phyloP scores from a whole-genome alignment of 1,284 basidiomycete genomes.

The Malassezia japonica region DNA sequence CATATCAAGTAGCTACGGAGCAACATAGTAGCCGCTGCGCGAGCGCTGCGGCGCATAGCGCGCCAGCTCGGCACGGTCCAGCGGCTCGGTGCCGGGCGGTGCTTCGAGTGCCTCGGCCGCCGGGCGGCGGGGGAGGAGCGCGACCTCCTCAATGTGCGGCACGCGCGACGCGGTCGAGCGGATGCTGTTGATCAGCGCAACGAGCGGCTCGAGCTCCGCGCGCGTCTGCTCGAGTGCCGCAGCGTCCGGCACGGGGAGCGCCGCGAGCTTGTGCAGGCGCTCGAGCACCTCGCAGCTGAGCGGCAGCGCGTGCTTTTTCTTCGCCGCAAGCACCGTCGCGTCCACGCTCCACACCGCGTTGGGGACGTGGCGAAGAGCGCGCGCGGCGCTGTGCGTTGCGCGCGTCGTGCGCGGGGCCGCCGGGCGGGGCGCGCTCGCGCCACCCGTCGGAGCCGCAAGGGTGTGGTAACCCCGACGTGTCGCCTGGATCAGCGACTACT shows the following conservation, averaged over 20 bases:
- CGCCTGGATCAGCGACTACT: conserved; percentile 3
- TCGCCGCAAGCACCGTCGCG: conserved; percentile 3
- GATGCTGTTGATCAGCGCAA: conserved; percentile 17
- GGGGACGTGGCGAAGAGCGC: conserved; percentile 5
- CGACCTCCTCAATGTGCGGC: not conserved
- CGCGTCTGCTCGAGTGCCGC: conserved; percentile 4
- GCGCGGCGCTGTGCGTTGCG: not conserved
- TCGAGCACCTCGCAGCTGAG: conserved; percentile 15
- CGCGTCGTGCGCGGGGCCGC: not conserved
- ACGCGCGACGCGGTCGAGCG: not conserved
- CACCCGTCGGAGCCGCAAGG: not conserved
- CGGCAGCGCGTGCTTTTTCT: not conserved
- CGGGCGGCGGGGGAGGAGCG: not conserved
- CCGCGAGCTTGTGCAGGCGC: conserved; percentile 20
- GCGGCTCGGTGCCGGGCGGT: not conserved
- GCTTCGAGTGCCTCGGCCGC: not conserved
- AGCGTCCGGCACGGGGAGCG: conserved; percentile 14
- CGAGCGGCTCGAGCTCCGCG: conserved; percentile 14
- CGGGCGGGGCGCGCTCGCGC: too few relatives aligned
- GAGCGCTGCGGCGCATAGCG: not conserved
- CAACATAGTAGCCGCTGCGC: not conserved
- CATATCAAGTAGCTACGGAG: not conserved
- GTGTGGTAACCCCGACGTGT: not conserved
- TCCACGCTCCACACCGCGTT: conserved; percentile 18
- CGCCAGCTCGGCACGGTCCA: not conserved